A percentile compares a stretch with the other conserved stretches of the same genome.
These are phyloP conservation scores for Verticillium zaregamsianum DNA, from an alignment of 2,329 filamentous ascomycete species.

Conservation along the genomic window DNA sequence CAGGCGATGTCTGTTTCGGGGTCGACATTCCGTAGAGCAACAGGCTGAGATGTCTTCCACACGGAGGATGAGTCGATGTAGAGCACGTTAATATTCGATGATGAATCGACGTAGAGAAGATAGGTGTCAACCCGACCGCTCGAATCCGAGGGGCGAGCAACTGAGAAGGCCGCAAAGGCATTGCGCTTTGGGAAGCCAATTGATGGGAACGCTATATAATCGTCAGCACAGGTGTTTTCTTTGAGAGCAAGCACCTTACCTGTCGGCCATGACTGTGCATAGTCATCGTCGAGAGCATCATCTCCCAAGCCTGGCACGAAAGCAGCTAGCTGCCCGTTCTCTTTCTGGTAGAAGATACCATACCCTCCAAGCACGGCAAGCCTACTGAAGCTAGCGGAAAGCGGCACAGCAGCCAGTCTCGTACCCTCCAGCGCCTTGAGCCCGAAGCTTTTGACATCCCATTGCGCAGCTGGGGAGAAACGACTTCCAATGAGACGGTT, in stretches of 20 bases:
- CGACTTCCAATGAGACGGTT: neutral
- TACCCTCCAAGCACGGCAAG: conserved; percentile 2
- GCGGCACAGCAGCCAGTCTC: neutral
- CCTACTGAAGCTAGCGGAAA: conserved; percentile 3
- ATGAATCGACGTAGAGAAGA: neutral
- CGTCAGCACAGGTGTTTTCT: too few relatives aligned
- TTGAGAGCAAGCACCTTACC: neutral
- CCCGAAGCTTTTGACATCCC: neutral
- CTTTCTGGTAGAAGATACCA: neutral
- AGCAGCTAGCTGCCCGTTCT: neutral
- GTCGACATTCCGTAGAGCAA: neutral
- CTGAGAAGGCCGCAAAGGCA: conserved; percentile 1
- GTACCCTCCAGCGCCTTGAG: neutral
- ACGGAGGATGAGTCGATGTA: neutral
- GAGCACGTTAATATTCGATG: conserved; percentile 1
- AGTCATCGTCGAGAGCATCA: neutral
- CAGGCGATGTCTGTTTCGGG: conserved; percentile 5
- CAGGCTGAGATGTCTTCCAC: neutral
- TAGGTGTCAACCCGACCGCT: neutral
- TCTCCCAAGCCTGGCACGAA: neutral
- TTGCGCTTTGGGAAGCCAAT: neutral
- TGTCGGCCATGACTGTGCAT: conserved; percentile 1
- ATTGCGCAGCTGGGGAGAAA: neutral
- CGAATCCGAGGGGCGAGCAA: neutral
- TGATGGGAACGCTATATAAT: neutral